A percentile compares a stretch with the other conserved stretches of the same genome.
Conservation (phyloP, 1,284 basidiomycete genomes). For the Microbotryum intermedium region DNA sequence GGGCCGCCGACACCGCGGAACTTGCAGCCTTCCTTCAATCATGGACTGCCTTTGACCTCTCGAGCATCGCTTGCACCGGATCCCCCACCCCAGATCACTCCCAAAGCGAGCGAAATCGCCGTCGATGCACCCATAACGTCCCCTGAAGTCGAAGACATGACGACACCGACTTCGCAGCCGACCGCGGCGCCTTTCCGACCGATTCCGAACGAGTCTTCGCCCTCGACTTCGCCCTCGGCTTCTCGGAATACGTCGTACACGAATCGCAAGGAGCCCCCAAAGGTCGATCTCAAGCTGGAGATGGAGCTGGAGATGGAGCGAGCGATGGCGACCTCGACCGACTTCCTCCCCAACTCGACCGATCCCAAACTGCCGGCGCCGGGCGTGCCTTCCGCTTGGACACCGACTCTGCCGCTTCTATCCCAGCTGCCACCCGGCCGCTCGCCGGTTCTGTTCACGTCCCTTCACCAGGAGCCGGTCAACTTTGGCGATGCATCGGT, state of each 20-base stretch:
- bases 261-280: slow-evolving; percentile 14
- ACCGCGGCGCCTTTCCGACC: no score
- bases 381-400: no score
- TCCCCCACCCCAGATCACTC: background rate
- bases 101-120: background rate
- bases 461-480: background rate
- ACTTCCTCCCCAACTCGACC: background rate
- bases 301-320: slow-evolving; percentile 15
- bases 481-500: background rate
- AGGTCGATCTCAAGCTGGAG: slow-evolving; percentile 15
- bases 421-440: no score
- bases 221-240: no score
- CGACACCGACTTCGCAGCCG: no score
- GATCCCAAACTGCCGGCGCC: background rate
- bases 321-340: slow-evolving; percentile 1
- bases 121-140: background rate
- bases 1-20: background rate
- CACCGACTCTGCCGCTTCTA: no score
- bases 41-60: background rate
- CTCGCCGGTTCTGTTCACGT: background rate
- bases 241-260: no score
- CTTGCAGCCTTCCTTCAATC: background rate
- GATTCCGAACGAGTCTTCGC: no score
- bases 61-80: background rate
- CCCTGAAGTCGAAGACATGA: no score